A percentile compares a stretch with the other conserved stretches of the same genome.
These are phyloP conservation scores for Aspergillus glaucus DNA, from an alignment of 2,329 filamentous ascomycete species.

Conservation along the genomic window DNA sequence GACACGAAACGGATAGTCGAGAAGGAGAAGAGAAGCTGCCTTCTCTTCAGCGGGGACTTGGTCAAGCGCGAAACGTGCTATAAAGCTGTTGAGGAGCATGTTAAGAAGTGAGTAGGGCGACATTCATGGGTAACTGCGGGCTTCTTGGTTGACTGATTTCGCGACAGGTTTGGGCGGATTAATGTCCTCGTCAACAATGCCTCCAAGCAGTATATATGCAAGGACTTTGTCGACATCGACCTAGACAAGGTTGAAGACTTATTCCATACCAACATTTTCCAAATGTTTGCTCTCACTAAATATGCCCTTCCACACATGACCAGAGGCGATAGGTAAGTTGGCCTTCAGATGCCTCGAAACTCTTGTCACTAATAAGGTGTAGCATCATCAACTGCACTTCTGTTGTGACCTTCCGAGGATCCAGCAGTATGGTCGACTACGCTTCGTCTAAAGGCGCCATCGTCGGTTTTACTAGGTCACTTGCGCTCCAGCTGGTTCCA, in stretches of 20 bases:
- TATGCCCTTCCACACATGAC: conserved; percentile 52
- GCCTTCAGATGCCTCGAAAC: not conserved
- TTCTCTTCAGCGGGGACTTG: conserved; percentile 46
- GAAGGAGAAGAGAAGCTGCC: conserved; percentile 43
- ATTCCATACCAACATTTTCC: conserved; percentile 52
- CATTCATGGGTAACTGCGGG: not conserved
- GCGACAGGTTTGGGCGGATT: conserved; percentile 34
- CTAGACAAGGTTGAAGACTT: conserved; percentile 50
- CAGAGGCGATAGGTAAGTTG: conserved; percentile 40
- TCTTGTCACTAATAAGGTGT: not conserved
- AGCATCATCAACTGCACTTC: conserved; percentile 55
- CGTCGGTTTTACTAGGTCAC: conserved; percentile 48
- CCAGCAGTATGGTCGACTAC: conserved; percentile 49
- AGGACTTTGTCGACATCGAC: conserved; percentile 49
- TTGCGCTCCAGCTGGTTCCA: conserved; percentile 48
- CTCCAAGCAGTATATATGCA: conserved; percentile 50
- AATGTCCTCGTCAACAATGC: conserved; percentile 56
- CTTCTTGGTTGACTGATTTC: not conserved
- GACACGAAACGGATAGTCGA: conserved; percentile 50
- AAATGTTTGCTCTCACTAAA: conserved; percentile 56
- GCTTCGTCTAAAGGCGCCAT: conserved; percentile 55
- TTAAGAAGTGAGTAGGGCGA: conserved; percentile 36
- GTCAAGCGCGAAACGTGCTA: conserved; percentile 47
- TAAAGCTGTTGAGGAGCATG: conserved; percentile 48
- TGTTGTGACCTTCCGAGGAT: conserved; percentile 50